Percentiles rank a stretch among this genome's conserved stretches.
Evolutionary conservation across 495 filamentous ascomycete genomes (phyloP).

Genomic region (Cercophora sp.): DNA sequence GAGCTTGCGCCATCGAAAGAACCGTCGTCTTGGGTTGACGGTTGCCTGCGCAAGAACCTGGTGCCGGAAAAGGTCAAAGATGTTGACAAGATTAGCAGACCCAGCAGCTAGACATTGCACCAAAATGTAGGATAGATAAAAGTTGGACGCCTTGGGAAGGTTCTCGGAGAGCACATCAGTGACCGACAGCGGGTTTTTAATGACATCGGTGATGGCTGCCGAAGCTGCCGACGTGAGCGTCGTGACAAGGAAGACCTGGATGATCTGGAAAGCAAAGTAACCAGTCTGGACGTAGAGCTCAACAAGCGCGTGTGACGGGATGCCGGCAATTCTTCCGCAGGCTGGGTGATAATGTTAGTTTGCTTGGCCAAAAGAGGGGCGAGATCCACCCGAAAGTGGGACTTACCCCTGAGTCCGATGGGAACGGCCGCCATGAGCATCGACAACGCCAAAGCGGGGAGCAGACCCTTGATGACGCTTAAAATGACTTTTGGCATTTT

Average conservation of each 20-base stretch:
- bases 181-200: conserved; percentile 56
- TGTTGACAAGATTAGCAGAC: conserved; percentile 58
- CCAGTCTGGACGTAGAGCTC: conserved; percentile 77
- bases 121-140: conserved; percentile 86
- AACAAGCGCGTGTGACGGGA: conserved; percentile 63
- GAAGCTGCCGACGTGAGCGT: conserved; percentile 71
- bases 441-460: conserved; percentile 71
- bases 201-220: conserved; percentile 54
- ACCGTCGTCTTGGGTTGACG: conserved; percentile 72
- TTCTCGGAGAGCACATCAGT: conserved; percentile 64
- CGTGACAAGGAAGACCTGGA: conserved; percentile 86
- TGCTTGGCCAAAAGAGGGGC: neutral
- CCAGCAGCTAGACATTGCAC: conserved; percentile 76
- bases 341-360: conserved; percentile 32
- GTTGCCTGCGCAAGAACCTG: conserved; percentile 63
- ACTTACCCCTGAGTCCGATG: conserved; percentile 66
- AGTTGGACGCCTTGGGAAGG: conserved; percentile 78
- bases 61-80: conserved; percentile 48
- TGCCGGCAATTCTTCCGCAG: conserved; percentile 68
- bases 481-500: conserved; percentile 60
- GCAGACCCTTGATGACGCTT: conserved; percentile 72
- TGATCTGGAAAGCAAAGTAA: conserved; percentile 85
- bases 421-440: conserved; percentile 78
- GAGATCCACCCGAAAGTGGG: too few relatives aligned
- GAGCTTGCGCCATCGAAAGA: conserved; percentile 61